These are phyloP conservation scores for Aspergillus costaricaensis DNA, from an alignment of 2,329 filamentous ascomycete species.

Conservation along the genomic window DNA sequence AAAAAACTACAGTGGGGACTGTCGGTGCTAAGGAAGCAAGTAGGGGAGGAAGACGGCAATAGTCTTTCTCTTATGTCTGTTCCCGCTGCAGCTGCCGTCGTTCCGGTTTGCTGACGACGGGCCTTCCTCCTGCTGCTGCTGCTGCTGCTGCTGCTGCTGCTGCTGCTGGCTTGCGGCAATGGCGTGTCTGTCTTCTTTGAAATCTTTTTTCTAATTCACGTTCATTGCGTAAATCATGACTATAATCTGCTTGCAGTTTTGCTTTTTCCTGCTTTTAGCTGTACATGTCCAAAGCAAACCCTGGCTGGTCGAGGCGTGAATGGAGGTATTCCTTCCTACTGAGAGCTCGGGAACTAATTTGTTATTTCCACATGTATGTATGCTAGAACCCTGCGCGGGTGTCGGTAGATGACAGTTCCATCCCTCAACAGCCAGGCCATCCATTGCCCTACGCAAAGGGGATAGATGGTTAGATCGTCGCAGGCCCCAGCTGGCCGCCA, in stretches of 20 bases:
- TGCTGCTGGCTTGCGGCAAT: neutral
- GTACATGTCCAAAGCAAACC: neutral
- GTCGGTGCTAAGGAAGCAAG: neutral
- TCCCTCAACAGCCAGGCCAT: neutral
- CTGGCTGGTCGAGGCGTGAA: neutral
- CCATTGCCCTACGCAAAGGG: neutral
- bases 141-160: too few relatives aligned
- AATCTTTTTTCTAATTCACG: neutral
- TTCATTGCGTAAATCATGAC: neutral
- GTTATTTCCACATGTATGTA: conserved; percentile 2
- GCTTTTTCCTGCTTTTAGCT: neutral
- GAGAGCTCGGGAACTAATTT: conserved; percentile 6
- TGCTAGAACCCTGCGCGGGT: conserved; percentile 3
- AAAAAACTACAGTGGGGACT: neutral
- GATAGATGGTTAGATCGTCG: neutral
- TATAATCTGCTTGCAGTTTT: neutral
- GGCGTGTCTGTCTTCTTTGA: neutral
- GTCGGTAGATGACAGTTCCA: conserved; percentile 12
- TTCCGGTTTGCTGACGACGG: conserved; percentile 17
- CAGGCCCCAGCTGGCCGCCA: neutral
- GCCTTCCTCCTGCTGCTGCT: neutral
- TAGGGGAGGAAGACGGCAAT: neutral
- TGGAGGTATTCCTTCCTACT: neutral
- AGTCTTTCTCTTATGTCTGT: conserved; percentile 10
- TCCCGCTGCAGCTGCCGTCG: conserved; percentile 13